These are phyloP conservation scores for Pyricularia grisea DNA, from an alignment of 2,329 filamentous ascomycete species.

Conservation along the genomic window DNA sequence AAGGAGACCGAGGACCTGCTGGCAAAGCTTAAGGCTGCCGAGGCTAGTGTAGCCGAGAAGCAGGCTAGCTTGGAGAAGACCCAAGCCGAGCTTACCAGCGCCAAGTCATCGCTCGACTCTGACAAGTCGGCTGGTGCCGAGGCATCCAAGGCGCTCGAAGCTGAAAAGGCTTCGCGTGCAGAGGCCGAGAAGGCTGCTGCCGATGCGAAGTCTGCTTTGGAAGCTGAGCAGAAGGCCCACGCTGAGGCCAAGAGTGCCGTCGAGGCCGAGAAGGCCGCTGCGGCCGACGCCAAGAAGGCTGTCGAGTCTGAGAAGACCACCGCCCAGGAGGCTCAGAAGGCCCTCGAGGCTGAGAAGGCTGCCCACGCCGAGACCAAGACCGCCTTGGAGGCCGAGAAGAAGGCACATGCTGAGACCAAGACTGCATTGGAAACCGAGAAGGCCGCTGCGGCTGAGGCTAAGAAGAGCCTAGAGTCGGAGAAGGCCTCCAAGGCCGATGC, in stretches of 20 bases:
- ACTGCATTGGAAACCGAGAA: conserved; percentile 4
- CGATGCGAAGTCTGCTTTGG: conserved; percentile 4
- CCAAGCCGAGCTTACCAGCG: conserved; percentile 2
- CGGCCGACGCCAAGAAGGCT: neutral
- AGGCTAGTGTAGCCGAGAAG: conserved; percentile 3
- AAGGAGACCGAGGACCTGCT: conserved; percentile 5
- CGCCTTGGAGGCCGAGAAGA: conserved; percentile 3
- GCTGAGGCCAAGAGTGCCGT: neutral
- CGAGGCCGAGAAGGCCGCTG: conserved; percentile 3
- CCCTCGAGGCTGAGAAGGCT: conserved; percentile 2
- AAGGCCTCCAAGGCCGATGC: neutral
- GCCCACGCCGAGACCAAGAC: neutral
- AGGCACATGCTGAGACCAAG: neutral
- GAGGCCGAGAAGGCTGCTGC: conserved; percentile 1
- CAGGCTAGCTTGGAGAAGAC: conserved; percentile 3
- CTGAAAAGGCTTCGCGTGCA: conserved; percentile 3
- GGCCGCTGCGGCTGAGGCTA: neutral
- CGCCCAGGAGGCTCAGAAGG: neutral
- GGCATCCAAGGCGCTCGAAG: conserved; percentile 3
- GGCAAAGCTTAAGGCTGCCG: conserved; percentile 3
- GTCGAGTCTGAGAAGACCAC: neutral
- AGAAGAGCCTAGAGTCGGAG: neutral
- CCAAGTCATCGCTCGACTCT: conserved; percentile 3
- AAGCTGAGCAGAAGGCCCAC: neutral
- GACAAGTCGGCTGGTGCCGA: neutral